Base-by-base conservation (phyloP, 176 grass and related monocot genomes). In the Triticum urartu region DNA sequence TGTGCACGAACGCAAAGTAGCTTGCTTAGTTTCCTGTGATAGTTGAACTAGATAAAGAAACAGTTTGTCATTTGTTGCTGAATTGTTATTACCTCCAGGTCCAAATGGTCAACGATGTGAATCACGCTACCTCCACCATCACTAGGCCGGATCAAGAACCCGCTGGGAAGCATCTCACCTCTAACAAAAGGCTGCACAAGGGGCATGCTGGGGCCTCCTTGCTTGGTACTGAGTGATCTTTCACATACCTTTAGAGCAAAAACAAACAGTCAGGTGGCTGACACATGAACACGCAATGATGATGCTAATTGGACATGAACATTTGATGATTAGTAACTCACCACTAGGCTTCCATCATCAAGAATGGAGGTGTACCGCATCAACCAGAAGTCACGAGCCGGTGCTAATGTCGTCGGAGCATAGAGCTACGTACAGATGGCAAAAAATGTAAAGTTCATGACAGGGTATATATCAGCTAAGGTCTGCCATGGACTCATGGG, bases 41-140 rank as follows among this genome's bases (percentile, higher is more conserved):
- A 26, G 9, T 85, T 81, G 69, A 81, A 76, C n/a, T 62, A 13
- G 18, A 50, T 74, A n/a, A 54, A 17, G 33, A 67, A 38, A 22
- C 4, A 36, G 15, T 5, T 78, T 21, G n/a, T 68, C 33, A 32
- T 52, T 18, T 5, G 7, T 36, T 58, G 45, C 32, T 62, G 5
- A 71, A 79, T 6, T 39, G n/a, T 6, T 86, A 22, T 88, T 96
- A 99, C 97, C 86, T 99, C 89, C 72, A 93, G 64, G 79, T 99
- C 92, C 40, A 99, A 82, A 90, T 99, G 97, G 86, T 99, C 89
- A 81, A 99, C 94, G 39, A 99, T 97, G 84, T 97, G 94, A 85
- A 99, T 93, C 52, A 94, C 81, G 64, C 92, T 94, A 4, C 92
- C 94, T 68, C 94, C 97, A 21, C 90, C 94, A 50, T 98, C 93